Conservation (phyloP, 352 stramenopile genomes). For the Hyaloperonospora brassicae region DNA sequence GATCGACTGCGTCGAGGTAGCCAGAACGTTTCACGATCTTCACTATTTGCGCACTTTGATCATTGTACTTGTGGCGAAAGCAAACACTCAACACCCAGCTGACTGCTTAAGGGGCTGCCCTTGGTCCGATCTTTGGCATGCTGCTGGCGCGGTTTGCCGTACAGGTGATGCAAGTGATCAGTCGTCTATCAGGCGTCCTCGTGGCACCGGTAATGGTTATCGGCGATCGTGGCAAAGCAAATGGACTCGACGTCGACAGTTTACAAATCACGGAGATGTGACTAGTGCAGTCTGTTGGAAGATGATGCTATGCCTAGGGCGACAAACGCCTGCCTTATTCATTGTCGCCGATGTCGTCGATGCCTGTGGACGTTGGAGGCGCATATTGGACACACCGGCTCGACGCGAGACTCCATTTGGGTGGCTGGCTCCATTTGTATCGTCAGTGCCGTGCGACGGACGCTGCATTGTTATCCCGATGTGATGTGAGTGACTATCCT, state of each 20-base stretch:
- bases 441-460: slow-evolving; percentile 60
- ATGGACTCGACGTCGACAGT: slow-evolving; percentile 58
- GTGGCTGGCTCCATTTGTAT: slow-evolving; percentile 67
- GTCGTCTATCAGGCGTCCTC: slow-evolving; percentile 59
- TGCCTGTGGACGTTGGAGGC: slow-evolving; percentile 53
- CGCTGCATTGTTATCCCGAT: slow-evolving; percentile 53
- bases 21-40: slow-evolving; percentile 26
- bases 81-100: slow-evolving; percentile 15
- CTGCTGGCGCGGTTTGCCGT: slow-evolving; percentile 58
- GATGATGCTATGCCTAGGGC: slow-evolving; percentile 66
- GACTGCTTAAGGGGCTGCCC: slow-evolving; percentile 47
- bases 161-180: slow-evolving; percentile 67
- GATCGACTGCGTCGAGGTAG: slow-evolving; percentile 21
- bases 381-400: slow-evolving; percentile 54
- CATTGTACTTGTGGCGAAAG: slow-evolving; percentile 19
- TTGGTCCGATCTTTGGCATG: slow-evolving; percentile 63
- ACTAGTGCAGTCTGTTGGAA: slow-evolving; percentile 59
- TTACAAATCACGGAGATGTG: slow-evolving; percentile 51
- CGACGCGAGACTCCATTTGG: slow-evolving; percentile 51
- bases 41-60: slow-evolving; percentile 29
- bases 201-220: slow-evolving; percentile 59
- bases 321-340: slow-evolving; percentile 55
- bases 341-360: slow-evolving; percentile 69
- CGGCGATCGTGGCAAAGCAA: slow-evolving; percentile 45
- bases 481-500: slow-evolving; percentile 69